Base-by-base conservation (phyloP, 768 basidiomycete species). In the Lentinus brumalis region DNA sequence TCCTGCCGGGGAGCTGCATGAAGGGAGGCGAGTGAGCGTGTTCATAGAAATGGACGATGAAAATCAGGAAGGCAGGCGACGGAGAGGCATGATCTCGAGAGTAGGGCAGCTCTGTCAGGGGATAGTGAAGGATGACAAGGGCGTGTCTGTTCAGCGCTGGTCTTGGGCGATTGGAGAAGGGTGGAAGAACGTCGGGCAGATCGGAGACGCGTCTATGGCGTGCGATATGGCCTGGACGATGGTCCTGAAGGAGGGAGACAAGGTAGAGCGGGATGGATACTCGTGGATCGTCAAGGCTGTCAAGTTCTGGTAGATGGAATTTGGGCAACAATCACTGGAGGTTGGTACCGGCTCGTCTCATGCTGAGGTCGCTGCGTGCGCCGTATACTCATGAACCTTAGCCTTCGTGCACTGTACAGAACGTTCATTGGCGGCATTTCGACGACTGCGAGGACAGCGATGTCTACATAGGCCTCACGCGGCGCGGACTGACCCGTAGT, bases 101-200 rank as follows among this genome's bases (percentile, higher is more conserved):
- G 56, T 64, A 8, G 63, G 63, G 9, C 59, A 61, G 41, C 55
- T 39, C 21, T 49, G 51, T 9, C 63, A 64, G 32, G 59, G 59
- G 5, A 53, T 64, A 18, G 50, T 64, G 15, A 46, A 56, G 35
- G 58, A 57, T 18, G 63, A 56, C 1, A 26, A 15, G 16, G 26
- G 29, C 1, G 58, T 66, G n/a, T 50, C 50, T 21, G 55, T 55
- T 1, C 50, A 62, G 26, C 53, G 64, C 29, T 62, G 64, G 61
- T 26, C n/a, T 11, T 60, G 60, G 53, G 18, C 53, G 39, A 49
- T 40, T 2, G 64, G 21, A 1, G 50, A 47, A 1, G 39, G 7
- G 31, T 57, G 61, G 56, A 53, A 6, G 44, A n/a, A 32, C 39
- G 44, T 53, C 15, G 62, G 14, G 14, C 57, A 32, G 30, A 29